Evolutionary conservation across 768 basidiomycete species (phyloP).

Genomic region (Suillus variegatus): DNA sequence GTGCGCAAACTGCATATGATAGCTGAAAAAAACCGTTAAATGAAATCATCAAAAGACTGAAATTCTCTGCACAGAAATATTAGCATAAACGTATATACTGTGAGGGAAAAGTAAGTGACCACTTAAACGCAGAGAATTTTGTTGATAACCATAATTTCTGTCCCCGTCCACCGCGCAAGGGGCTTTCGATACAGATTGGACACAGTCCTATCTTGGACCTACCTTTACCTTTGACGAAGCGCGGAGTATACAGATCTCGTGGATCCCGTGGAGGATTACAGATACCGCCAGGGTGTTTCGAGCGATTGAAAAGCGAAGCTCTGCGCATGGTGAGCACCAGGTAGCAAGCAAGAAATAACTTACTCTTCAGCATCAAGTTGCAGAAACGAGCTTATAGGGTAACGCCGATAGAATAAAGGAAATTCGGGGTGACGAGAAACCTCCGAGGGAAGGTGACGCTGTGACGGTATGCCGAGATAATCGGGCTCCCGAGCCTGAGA

Average conservation of each 20-base stretch:
- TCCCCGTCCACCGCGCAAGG: slow-evolving; percentile 61
- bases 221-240: slow-evolving; percentile 73
- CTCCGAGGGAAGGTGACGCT: slow-evolving; percentile 52
- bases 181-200: slow-evolving; percentile 70
- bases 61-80: neutral
- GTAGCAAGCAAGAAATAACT: slow-evolving; percentile 17
- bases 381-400: slow-evolving; percentile 62
- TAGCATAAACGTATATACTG: slow-evolving; percentile 5
- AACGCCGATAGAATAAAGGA: slow-evolving; percentile 68
- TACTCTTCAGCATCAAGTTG: slow-evolving; percentile 42
- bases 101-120: slow-evolving; percentile 27
- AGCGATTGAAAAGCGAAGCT: slow-evolving; percentile 19
- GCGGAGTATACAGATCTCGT: slow-evolving; percentile 76
- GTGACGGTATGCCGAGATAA: slow-evolving; percentile 12
- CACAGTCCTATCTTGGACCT: slow-evolving; percentile 72
- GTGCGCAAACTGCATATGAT: slow-evolving; percentile 82
- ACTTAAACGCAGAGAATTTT: slow-evolving; percentile 86
- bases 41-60: neutral
- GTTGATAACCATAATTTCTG: slow-evolving; percentile 71
- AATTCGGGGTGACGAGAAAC: slow-evolving; percentile 52
- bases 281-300: slow-evolving; percentile 37
- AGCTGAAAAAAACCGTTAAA: slow-evolving; percentile 43
- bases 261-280: slow-evolving; percentile 62
- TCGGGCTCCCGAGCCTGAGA: neutral
- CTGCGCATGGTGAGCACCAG: slow-evolving; percentile 13